phyloP scores from a whole-genome alignment of 1,284 basidiomycete genomes.

The Phylloboletellus chloephorus region DNA sequence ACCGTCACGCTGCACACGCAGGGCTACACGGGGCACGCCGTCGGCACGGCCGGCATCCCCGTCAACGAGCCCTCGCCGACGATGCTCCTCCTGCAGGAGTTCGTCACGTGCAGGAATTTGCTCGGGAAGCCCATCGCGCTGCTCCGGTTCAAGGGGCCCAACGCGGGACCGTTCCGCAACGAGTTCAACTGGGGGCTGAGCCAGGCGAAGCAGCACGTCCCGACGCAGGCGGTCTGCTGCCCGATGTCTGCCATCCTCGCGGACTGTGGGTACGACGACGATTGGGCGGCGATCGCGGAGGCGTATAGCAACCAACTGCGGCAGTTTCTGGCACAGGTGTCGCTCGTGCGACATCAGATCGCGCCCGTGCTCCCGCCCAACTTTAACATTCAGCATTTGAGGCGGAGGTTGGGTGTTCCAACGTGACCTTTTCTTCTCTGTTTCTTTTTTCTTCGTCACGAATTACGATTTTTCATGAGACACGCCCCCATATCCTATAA shows the following conservation, averaged over 20 bases:
- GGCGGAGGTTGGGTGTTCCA: slow-evolving; percentile 25
- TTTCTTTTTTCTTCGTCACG: background rate
- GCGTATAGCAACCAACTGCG: slow-evolving; percentile 28
- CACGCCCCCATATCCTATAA: slow-evolving; percentile 9
- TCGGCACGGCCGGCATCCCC: slow-evolving; percentile 21
- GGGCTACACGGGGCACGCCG: slow-evolving; percentile 22
- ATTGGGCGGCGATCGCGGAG: slow-evolving; percentile 30
- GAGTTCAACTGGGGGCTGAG: slow-evolving; percentile 31
- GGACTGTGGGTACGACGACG: slow-evolving; percentile 26
- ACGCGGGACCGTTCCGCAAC: slow-evolving; percentile 24
- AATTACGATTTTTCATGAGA: slow-evolving; percentile 1
- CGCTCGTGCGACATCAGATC: slow-evolving; percentile 29
- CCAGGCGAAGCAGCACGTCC: slow-evolving; percentile 26
- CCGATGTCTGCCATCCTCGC: slow-evolving; percentile 19
- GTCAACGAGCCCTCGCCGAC: slow-evolving; percentile 30
- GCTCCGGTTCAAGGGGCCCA: slow-evolving; percentile 31
- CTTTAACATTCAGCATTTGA: slow-evolving; percentile 31
- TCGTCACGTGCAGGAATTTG: slow-evolving; percentile 20
- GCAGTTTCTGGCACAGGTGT: slow-evolving; percentile 31
- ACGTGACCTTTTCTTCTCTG: slow-evolving; percentile 10
- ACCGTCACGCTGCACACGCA: slow-evolving; percentile 30
- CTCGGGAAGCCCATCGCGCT: slow-evolving; percentile 22
- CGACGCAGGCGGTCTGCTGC: slow-evolving; percentile 22
- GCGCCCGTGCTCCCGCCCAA: slow-evolving; percentile 30
- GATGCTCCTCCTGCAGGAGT: slow-evolving; percentile 30